Evolutionary conservation across 1,284 basidiomycete species (phyloP).

Genomic region (Pyrrhoderma noxium): DNA sequence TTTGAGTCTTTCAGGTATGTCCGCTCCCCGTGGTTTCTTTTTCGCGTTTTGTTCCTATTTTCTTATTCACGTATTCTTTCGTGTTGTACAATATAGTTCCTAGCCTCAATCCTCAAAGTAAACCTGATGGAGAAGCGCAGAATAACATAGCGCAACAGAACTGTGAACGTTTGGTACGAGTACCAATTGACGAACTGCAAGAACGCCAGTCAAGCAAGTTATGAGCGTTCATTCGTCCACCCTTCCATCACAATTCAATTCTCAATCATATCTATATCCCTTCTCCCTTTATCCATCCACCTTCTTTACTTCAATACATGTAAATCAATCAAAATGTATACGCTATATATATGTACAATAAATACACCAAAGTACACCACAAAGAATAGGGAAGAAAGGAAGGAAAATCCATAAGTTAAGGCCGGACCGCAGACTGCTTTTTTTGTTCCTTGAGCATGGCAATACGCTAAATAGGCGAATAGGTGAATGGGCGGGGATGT

Average conservation of each 20-base stretch:
- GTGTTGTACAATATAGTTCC: not conserved
- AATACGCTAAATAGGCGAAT: constrained; percentile 41
- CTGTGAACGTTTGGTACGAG: constrained; percentile 47
- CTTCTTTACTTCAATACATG: no score
- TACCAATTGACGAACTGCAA: constrained; percentile 54
- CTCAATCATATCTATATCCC: no score
- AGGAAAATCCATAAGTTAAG: no score
- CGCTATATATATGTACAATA: constrained; percentile 12
- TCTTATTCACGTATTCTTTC: not conserved
- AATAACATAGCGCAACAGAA: constrained; percentile 21
- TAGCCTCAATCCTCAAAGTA: constrained; percentile 31
- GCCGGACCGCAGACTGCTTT: constrained; percentile 25
- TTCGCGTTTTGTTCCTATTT: not conserved
- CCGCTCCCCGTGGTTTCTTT: not conserved
- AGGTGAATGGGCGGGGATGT: no score
- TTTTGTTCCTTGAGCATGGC: constrained; percentile 68
- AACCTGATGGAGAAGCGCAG: constrained; percentile 22
- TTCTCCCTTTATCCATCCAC: no score
- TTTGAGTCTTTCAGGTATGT: constrained; percentile 53
- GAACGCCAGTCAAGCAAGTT: constrained; percentile 20
- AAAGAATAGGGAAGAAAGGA: no score
- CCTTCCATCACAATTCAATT: not conserved
- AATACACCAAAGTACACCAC: not conserved
- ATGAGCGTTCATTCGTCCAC: constrained; percentile 9
- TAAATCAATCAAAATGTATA: constrained; percentile 5